Evolutionary conservation across 176 grass and related monocot species (phyloP), one percentile per base, ranked within the genome.

Genomic region (Dendrocalamus sinicus): DNA sequence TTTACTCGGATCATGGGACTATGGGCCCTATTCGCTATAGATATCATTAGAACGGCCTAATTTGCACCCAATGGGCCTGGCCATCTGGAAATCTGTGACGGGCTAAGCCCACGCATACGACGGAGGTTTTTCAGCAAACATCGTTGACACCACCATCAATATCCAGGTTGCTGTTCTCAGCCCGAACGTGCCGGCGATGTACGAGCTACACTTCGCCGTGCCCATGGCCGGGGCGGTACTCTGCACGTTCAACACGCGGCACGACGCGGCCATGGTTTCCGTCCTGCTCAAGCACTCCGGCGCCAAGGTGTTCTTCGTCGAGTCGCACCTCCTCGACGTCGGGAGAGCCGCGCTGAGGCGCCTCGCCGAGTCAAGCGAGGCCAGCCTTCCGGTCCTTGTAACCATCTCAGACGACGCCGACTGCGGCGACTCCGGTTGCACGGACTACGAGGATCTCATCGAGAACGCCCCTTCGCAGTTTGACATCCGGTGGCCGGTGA

Each of bases 271-370:
- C 39, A 79, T 93, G 88, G 24, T 91, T 12, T 82, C 89, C 22
- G 3, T 28, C 1, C 75, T 88, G 12, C 67, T 93, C 5, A 72
- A 61, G 32, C 92, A 85, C 70, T 93, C 89, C 23, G 82, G 74
- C 53, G 89, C 92, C 60, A 93, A 89, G 75, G 85, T 93, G 45
- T 80, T 93, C 74, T 43, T 93, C 22, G 89, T 93, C 52, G 89
- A 93, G 39, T 79, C 82, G 0, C 52, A 61, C 58, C 86, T 85
- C 45, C 79, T 93, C 61, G 63, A 77, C 22, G 24, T 86, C 15
- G 89, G 52, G n/a, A 75, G 68, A 61, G 59, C 70, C 8, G 78
- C 82, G 12, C 35, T 86, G 24, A 45, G 69, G 26, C 74, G 10
- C 62, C 28, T 88, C 44, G 62, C 24, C 19, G 67, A 67, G 6